A percentile compares a stretch with the other conserved stretches of the same genome.
Evolutionary conservation across 2,329 filamentous ascomycete species (phyloP).

Genomic region (Graphiopsis chlorocephala): DNA sequence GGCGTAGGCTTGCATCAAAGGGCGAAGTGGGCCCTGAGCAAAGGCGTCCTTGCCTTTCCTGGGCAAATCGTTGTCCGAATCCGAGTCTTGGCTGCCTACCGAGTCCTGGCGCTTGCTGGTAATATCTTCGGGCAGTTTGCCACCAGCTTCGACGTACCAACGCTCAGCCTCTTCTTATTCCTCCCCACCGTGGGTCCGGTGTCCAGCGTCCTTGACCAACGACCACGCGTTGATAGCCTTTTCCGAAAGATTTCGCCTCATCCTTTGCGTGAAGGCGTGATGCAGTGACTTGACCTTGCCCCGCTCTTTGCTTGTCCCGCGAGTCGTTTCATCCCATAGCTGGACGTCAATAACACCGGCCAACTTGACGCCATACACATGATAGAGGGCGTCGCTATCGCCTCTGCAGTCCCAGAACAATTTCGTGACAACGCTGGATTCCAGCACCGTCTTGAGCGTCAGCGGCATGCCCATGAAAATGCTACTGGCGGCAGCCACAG

Average conservation of each 20-base stretch:
- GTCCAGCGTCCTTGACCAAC: slow-evolving; percentile 36
- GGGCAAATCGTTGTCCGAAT: not conserved
- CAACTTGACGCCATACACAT: slow-evolving; percentile 44
- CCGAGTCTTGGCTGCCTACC: not conserved
- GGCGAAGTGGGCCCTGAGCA: slow-evolving; percentile 39
- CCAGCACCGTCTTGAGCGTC: slow-evolving; percentile 43
- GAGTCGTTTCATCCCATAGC: slow-evolving; percentile 51
- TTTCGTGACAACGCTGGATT: slow-evolving; percentile 46
- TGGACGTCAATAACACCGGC: slow-evolving; percentile 52
- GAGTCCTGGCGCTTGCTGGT: not conserved
- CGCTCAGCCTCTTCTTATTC: not conserved
- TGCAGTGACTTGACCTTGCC: slow-evolving; percentile 34
- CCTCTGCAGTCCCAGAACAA: slow-evolving; percentile 58
- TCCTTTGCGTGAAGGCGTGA: slow-evolving; percentile 34
- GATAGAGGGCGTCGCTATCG: slow-evolving; percentile 54
- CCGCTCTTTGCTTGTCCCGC: slow-evolving; percentile 18
- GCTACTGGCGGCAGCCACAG: slow-evolving; percentile 15
- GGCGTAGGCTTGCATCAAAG: slow-evolving; percentile 45
- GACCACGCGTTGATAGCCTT: slow-evolving; percentile 24
- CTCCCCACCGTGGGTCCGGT: not conserved
- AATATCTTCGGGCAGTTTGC: not conserved
- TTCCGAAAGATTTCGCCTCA: not conserved
- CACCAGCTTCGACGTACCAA: not conserved
- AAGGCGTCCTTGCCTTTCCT: not conserved
- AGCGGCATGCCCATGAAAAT: not conserved